A percentile compares a stretch with the other conserved stretches of the same genome.
These are phyloP conservation scores for Coniferiporia weirii DNA, from an alignment of 1,284 basidiomycete species.

Conservation along the genomic window DNA sequence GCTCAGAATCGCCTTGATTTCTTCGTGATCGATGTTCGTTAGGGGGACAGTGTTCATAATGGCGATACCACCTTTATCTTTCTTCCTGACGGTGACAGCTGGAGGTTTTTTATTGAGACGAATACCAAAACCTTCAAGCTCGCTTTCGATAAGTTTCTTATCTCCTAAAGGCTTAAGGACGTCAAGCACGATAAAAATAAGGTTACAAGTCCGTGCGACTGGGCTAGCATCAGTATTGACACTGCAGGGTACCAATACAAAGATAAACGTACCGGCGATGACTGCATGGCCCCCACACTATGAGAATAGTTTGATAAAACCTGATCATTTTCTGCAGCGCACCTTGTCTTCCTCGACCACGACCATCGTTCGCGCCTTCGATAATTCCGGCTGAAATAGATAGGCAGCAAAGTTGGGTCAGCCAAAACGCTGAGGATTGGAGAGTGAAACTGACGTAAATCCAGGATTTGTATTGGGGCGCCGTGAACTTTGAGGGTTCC, in stretches of 20 bases:
- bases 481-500: slow-evolving; percentile 94
- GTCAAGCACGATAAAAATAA: slow-evolving; percentile 98
- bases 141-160: slow-evolving; percentile 86
- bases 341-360: slow-evolving; percentile 96
- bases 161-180: slow-evolving; percentile 96
- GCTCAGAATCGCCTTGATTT: slow-evolving; percentile 92
- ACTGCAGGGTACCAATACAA: slow-evolving; percentile 9
- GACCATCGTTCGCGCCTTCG: slow-evolving; percentile 97
- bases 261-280: slow-evolving; percentile 65
- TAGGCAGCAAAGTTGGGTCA: slow-evolving; percentile 7
- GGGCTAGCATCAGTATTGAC: slow-evolving; percentile 15
- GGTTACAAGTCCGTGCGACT: slow-evolving; percentile 96
- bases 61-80: slow-evolving; percentile 92
- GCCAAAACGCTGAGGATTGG: background rate
- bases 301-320: background rate
- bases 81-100: slow-evolving; percentile 82
- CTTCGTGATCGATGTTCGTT: slow-evolving; percentile 94
- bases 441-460: slow-evolving; percentile 57
- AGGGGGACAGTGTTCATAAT: slow-evolving; percentile 96
- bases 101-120: slow-evolving; percentile 95
- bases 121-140: slow-evolving; percentile 96
- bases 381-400: slow-evolving; percentile 82
- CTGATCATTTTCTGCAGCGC: slow-evolving; percentile 23
- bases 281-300: slow-evolving; percentile 36
- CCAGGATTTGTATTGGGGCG: slow-evolving; percentile 86